Conservation (phyloP, 2,329 filamentous ascomycete genomes). For the Plectosphaerella plurivora region DNA sequence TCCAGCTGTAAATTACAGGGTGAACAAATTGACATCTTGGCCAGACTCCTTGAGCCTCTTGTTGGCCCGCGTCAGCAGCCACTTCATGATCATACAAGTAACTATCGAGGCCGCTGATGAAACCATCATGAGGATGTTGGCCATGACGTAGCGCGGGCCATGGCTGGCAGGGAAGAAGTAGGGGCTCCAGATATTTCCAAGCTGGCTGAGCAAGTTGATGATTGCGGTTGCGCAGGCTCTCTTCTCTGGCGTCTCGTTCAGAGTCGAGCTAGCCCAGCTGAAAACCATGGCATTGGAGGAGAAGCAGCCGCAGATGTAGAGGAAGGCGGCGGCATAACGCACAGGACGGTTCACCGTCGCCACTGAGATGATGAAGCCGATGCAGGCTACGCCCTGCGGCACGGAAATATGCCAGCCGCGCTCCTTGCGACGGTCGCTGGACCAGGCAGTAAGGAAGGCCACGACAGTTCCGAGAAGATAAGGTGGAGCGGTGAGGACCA, state of each 20-base stretch:
- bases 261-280: constrained; percentile 26
- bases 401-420: constrained; percentile 14
- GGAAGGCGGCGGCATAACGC: constrained; percentile 35
- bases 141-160: constrained; percentile 20
- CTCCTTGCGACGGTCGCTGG: constrained; percentile 14
- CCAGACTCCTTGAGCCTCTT: constrained; percentile 1
- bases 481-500: constrained; percentile 23
- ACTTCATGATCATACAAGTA: constrained; percentile 7
- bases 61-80: constrained; percentile 6
- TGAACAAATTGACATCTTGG: not conserved
- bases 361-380: constrained; percentile 55
- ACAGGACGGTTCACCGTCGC: constrained; percentile 48
- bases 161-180: constrained; percentile 28
- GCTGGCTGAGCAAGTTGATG: constrained; percentile 28
- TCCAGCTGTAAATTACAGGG: not conserved
- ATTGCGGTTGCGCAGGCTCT: constrained; percentile 27
- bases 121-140: constrained; percentile 17
- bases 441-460: constrained; percentile 12
- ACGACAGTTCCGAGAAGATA: constrained; percentile 15
- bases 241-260: constrained; percentile 32
- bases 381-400: constrained; percentile 36
- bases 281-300: constrained; percentile 26
- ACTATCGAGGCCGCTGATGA: constrained; percentile 5
- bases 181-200: constrained; percentile 33
- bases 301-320: constrained; percentile 19